Conservation (phyloP, 345 rosid genomes). For the Punica granatum region DNA sequence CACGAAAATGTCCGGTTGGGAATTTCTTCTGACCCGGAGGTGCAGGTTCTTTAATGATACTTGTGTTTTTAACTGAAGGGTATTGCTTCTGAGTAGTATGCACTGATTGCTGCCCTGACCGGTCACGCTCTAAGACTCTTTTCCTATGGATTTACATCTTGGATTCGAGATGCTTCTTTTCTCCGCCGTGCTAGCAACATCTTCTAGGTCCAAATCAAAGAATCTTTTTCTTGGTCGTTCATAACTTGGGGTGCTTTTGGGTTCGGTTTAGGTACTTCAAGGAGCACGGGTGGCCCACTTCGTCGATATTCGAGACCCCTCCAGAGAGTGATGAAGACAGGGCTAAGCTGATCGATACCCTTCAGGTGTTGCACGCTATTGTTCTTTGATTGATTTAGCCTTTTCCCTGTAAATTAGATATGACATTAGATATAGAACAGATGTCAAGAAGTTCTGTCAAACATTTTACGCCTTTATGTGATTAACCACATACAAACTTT, state of each 20-base stretch:
- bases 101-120: too few species aligned
- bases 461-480: background rate
- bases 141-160: background rate
- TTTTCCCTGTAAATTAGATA: background rate
- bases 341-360: slow-evolving; percentile 64
- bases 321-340: slow-evolving; percentile 64
- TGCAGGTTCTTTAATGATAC: background rate
- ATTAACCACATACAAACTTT: too few species aligned
- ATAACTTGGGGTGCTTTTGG: background rate
- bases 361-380: slow-evolving; percentile 43
- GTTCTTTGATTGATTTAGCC: background rate
- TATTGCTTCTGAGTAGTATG: too few species aligned
- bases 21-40: background rate
- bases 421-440: background rate
- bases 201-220: background rate
- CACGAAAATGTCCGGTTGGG: background rate
- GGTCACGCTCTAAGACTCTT: too few species aligned
- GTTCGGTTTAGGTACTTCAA: slow-evolving; percentile 56
- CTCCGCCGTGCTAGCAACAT: background rate
- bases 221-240: background rate
- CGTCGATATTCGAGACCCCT: slow-evolving; percentile 42
- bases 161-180: background rate
- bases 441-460: background rate
- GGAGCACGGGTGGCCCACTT: slow-evolving; percentile 92
- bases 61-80: too few species aligned